A percentile compares a stretch with the other conserved stretches of the same genome.
These are phyloP conservation scores for Plectosphaerella cucumerina DNA, from an alignment of 2,329 filamentous ascomycete genomes.

Conservation along the genomic window DNA sequence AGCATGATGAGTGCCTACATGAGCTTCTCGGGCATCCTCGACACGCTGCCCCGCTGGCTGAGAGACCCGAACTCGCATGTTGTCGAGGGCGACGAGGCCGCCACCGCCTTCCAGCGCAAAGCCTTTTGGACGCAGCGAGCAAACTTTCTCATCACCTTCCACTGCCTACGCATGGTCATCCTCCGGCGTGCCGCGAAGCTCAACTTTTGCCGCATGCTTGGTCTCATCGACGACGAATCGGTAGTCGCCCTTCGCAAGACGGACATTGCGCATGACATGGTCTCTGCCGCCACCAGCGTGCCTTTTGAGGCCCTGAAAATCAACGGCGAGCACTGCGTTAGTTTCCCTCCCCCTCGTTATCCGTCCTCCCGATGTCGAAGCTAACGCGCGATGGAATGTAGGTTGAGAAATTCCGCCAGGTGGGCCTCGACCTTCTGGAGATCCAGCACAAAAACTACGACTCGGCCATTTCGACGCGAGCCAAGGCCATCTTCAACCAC, in stretches of 20 bases:
- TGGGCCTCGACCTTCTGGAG: constrained; percentile 31
- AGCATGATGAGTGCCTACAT: constrained; percentile 17
- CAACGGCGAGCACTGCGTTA: constrained; percentile 34
- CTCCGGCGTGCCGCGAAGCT: not conserved
- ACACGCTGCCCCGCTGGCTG: constrained; percentile 7
- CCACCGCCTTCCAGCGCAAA: not conserved
- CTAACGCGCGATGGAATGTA: constrained; percentile 7
- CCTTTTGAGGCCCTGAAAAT: constrained; percentile 37
- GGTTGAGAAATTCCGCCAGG: constrained; percentile 35
- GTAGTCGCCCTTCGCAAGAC: constrained; percentile 24
- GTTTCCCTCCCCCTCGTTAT: constrained; percentile 7
- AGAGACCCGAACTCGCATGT: constrained; percentile 1
- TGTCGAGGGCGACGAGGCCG: rapidly evolving
- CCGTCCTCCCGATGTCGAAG: not conserved
- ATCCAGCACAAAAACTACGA: constrained; percentile 32
- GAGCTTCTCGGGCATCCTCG: constrained; percentile 15
- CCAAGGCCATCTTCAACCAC: constrained; percentile 31
- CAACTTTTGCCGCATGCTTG: constrained; percentile 2
- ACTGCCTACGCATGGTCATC: constrained; percentile 38
- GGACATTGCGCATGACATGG: constrained; percentile 38
- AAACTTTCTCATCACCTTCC: constrained; percentile 34
- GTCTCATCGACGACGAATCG: constrained; percentile 1
- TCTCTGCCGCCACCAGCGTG: constrained; percentile 32
- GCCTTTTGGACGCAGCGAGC: constrained; percentile 31
- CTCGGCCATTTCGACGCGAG: constrained; percentile 30